A percentile compares a stretch with the other conserved stretches of the same genome.
Conservation (phyloP, 805 yeast genomes). For the Wickerhamomyces pijperi region DNA sequence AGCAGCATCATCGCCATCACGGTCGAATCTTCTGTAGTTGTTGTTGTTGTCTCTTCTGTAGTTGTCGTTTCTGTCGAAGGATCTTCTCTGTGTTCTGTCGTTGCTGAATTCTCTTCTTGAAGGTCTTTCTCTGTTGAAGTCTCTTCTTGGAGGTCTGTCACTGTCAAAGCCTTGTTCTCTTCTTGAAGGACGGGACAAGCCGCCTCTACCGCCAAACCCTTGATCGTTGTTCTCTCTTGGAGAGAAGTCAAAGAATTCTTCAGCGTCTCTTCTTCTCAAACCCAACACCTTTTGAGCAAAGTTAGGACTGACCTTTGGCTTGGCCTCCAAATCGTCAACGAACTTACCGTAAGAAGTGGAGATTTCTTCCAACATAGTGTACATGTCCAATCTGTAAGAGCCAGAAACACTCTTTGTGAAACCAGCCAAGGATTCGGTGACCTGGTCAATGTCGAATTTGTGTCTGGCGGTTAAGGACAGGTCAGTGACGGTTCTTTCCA, state of each 20-base stretch:
- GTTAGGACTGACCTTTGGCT: constrained; percentile 12
- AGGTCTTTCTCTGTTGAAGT: no score
- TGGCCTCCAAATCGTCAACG: constrained; percentile 8
- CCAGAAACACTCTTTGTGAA: constrained; percentile 23
- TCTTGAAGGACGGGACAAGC: no score
- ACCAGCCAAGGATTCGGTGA: constrained; percentile 25
- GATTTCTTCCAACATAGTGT: constrained; percentile 22
- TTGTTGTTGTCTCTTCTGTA: no score
- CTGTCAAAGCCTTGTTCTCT: no score
- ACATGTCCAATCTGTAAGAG: constrained; percentile 22
- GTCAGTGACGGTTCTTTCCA: constrained; percentile 20
- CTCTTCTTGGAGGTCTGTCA: no score
- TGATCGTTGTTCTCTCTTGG: no score
- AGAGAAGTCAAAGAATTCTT: constrained; percentile 9
- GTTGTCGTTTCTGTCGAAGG: no score
- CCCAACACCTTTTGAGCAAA: constrained; percentile 14
- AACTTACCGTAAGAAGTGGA: constrained; percentile 19
- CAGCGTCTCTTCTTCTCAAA: constrained; percentile 13
- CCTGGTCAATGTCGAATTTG: constrained; percentile 20
- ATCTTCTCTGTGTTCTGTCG: no score
- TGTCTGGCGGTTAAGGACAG: constrained; percentile 16
- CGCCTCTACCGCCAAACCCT: no score
- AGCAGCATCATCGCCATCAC: no score
- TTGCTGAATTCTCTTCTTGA: no score
- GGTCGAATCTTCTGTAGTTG: no score